phyloP scores from a whole-genome alignment of 1,284 basidiomycete species.

The Leccinum fallax region DNA sequence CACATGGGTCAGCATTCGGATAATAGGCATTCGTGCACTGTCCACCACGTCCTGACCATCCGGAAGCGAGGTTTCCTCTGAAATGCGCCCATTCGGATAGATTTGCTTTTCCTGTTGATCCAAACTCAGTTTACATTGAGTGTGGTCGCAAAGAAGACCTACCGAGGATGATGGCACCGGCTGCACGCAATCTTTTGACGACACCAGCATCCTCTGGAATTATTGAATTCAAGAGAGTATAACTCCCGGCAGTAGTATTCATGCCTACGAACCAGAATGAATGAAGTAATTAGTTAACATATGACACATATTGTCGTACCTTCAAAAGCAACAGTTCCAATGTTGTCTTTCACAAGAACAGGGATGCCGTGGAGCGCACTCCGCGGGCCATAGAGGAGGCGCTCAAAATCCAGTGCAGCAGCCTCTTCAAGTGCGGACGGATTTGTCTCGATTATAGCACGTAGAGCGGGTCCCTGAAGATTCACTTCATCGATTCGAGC shows the following conservation, averaged over 20 bases:
- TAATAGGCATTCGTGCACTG: constrained; percentile 64
- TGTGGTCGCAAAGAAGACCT: neutral
- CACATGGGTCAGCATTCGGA: constrained; percentile 61
- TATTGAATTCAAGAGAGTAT: constrained; percentile 55
- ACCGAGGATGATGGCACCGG: constrained; percentile 70
- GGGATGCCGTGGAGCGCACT: constrained; percentile 72
- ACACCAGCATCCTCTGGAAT: constrained; percentile 66
- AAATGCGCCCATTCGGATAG: constrained; percentile 65
- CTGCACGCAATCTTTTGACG: constrained; percentile 57
- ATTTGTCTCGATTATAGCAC: constrained; percentile 66
- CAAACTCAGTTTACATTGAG: neutral
- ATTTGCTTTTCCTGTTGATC: constrained; percentile 55
- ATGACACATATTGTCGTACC: constrained; percentile 35
- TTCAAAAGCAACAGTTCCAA: constrained; percentile 58
- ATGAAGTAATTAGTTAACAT: neutral
- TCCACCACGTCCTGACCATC: constrained; percentile 69
- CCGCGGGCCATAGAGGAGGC: constrained; percentile 47
- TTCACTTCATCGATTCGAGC: constrained; percentile 74
- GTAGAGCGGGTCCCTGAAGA: constrained; percentile 57
- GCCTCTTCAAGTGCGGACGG: constrained; percentile 61
- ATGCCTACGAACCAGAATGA: constrained; percentile 45
- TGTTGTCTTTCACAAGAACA: constrained; percentile 71
- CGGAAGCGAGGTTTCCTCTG: constrained; percentile 56
- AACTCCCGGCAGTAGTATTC: constrained; percentile 69
- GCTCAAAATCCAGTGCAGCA: constrained; percentile 55